Evolutionary conservation across 306 rosid genomes (phyloP).

Genomic region (Quercus gilva): DNA sequence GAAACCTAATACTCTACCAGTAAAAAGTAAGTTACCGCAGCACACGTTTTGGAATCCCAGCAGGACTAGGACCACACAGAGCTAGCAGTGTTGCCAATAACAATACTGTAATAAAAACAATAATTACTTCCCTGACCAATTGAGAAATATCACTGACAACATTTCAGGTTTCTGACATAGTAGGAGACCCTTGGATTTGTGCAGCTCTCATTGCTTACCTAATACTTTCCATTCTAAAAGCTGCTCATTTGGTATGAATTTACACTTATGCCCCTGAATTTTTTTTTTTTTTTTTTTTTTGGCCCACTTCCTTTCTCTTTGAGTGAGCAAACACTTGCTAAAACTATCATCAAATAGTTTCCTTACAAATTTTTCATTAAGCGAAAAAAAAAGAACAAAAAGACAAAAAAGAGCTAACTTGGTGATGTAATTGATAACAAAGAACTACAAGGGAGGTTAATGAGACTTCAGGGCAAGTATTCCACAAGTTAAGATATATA

Average conservation of each 20-base stretch:
- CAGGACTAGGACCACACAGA: neutral
- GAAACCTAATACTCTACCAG: too few species aligned
- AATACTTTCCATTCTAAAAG: neutral
- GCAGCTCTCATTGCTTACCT: constrained; percentile 2
- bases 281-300: neutral
- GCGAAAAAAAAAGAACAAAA: neutral
- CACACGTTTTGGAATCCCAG: neutral
- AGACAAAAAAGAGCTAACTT: neutral
- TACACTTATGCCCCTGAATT: constrained; percentile 4
- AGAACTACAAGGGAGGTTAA: constrained; percentile 9
- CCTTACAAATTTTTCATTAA: too few species aligned
- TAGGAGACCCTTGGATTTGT: constrained; percentile 3
- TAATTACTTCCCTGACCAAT: neutral
- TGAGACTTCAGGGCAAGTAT: constrained; percentile 12
- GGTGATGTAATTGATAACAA: neutral
- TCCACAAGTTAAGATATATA: neutral
- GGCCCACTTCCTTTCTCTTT: too few species aligned
- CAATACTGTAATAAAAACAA: neutral
- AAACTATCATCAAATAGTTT: too few species aligned
- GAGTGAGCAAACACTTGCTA: too few species aligned
- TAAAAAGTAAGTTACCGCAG: constrained; percentile 15
- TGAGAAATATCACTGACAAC: constrained; percentile 20
- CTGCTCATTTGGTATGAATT: neutral
- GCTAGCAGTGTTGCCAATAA: neutral
- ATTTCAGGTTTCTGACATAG: constrained; percentile 19